phyloP scores from a whole-genome alignment of 306 rosid genomes.

The Cercis canadensis region DNA sequence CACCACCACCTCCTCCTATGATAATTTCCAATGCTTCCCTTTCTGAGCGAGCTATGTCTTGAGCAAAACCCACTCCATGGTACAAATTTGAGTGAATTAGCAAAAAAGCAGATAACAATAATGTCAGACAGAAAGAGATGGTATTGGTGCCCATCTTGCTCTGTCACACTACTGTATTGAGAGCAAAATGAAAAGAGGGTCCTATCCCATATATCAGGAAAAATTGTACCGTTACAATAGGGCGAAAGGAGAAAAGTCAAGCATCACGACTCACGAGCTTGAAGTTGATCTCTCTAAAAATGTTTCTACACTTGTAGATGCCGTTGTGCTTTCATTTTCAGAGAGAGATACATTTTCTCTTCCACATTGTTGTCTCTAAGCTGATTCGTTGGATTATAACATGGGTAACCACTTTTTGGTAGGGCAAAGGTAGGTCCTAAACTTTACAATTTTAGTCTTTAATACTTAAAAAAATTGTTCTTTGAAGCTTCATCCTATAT shows the following conservation, averaged over 20 bases:
- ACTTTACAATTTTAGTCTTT: background rate
- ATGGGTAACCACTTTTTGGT: background rate
- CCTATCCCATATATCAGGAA: background rate
- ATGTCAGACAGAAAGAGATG: conserved; percentile 22
- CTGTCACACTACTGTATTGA: background rate
- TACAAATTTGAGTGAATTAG: background rate
- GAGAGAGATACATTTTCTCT: background rate
- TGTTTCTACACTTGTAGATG: conserved; percentile 10
- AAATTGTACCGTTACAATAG: background rate
- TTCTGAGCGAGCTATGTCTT: conserved; percentile 26
- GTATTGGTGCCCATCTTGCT: conserved; percentile 30
- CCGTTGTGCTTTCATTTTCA: conserved; percentile 44
- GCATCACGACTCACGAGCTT: conserved; percentile 25
- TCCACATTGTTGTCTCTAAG: background rate
- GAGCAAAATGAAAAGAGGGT: background rate
- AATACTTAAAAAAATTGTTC: too few species aligned
- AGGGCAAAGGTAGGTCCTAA: too few species aligned
- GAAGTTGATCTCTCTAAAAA: background rate
- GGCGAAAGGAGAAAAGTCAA: conserved; percentile 33
- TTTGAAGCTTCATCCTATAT: too few species aligned
- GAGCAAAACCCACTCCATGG: background rate
- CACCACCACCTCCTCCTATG: conserved; percentile 42
- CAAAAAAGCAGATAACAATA: conserved; percentile 29
- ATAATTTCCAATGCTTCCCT: conserved; percentile 51
- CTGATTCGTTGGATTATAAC: background rate